Conservation (phyloP, 1,284 basidiomycete genomes). For the Irpex sp. region DNA sequence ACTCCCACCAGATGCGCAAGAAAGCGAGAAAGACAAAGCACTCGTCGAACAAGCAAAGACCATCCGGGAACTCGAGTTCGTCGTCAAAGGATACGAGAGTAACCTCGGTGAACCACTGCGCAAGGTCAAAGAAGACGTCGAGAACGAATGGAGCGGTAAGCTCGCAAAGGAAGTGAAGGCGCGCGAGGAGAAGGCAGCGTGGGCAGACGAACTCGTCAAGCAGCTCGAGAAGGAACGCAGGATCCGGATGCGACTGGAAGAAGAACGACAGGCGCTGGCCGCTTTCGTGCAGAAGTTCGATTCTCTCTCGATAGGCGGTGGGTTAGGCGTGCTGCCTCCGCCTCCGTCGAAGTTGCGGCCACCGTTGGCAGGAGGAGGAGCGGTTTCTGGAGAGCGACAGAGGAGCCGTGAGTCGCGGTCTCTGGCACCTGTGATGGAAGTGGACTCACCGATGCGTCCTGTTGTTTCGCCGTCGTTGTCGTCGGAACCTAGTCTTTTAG, state of each 20-base stretch:
- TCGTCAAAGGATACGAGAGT: conserved; percentile 62
- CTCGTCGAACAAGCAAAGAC: conserved; percentile 64
- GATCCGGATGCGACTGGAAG: conserved; percentile 56
- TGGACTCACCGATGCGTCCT: conserved; percentile 44
- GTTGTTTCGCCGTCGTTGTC: conserved; percentile 27
- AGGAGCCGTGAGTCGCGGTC: conserved; percentile 24
- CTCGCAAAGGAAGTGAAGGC: conserved; percentile 55
- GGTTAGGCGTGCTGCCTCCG: conserved; percentile 24
- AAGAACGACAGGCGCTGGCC: conserved; percentile 66
- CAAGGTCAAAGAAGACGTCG: conserved; percentile 74
- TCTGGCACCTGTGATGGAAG: conserved; percentile 23
- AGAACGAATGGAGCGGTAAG: conserved; percentile 67
- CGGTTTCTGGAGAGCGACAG: conserved; percentile 43
- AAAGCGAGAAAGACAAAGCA: conserved; percentile 65
- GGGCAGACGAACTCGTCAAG: conserved; percentile 65
- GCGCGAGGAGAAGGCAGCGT: conserved; percentile 61
- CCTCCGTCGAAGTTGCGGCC: conserved; percentile 35
- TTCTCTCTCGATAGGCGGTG: conserved; percentile 43
- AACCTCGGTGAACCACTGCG: conserved; percentile 67
- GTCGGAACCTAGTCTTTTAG: conserved; percentile 50
- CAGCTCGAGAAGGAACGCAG: conserved; percentile 72
- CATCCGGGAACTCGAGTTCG: conserved; percentile 68
- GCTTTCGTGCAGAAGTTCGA: conserved; percentile 77
- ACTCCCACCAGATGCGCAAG: conserved; percentile 50
- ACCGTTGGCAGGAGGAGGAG: conserved; percentile 41